Percentiles rank a stretch among this genome's conserved stretches.
Conservation (phyloP, 2,329 filamentous ascomycete species). For the Colletotrichum sansevieriae region DNA sequence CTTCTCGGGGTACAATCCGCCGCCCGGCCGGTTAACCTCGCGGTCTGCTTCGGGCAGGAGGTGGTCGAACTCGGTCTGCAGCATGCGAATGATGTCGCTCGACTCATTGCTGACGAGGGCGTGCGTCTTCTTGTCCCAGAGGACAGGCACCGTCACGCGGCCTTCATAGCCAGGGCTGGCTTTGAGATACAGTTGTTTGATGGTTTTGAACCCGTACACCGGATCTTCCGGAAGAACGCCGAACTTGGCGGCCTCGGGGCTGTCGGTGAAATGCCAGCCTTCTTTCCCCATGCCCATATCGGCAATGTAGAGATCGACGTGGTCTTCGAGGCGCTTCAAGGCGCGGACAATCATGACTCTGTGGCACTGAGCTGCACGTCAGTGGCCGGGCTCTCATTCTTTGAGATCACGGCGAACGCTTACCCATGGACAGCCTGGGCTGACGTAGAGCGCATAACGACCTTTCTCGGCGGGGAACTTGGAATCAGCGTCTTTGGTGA, state of each 20-base stretch:
- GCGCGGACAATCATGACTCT: slow-evolving; percentile 79
- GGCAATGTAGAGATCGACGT: slow-evolving; percentile 76
- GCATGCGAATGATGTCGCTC: slow-evolving; percentile 86
- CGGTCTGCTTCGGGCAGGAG: slow-evolving; percentile 65
- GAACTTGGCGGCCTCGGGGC: slow-evolving; percentile 52
- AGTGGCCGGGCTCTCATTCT: background rate
- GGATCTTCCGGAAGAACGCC: slow-evolving; percentile 67
- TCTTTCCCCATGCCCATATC: slow-evolving; percentile 73
- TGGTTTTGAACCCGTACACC: slow-evolving; percentile 73
- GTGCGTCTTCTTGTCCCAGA: slow-evolving; percentile 77
- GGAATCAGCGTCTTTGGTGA: slow-evolving; percentile 64
- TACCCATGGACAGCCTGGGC: slow-evolving; percentile 74
- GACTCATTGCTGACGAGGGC: slow-evolving; percentile 87
- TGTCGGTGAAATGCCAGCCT: slow-evolving; percentile 65
- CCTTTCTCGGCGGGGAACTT: slow-evolving; percentile 70
- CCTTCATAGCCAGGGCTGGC: slow-evolving; percentile 76
- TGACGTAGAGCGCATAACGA: slow-evolving; percentile 73
- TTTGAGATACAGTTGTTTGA: slow-evolving; percentile 79
- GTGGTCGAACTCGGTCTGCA: slow-evolving; percentile 80
- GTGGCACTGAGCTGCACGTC: slow-evolving; percentile 65
- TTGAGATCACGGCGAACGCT: background rate
- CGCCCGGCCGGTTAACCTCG: slow-evolving; percentile 61
- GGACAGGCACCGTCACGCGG: slow-evolving; percentile 79
- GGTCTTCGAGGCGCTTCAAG: slow-evolving; percentile 79
- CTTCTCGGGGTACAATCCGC: slow-evolving; percentile 69